Evolutionary conservation across 768 basidiomycete species (phyloP).

Genomic region (Leccinum variicolor): DNA sequence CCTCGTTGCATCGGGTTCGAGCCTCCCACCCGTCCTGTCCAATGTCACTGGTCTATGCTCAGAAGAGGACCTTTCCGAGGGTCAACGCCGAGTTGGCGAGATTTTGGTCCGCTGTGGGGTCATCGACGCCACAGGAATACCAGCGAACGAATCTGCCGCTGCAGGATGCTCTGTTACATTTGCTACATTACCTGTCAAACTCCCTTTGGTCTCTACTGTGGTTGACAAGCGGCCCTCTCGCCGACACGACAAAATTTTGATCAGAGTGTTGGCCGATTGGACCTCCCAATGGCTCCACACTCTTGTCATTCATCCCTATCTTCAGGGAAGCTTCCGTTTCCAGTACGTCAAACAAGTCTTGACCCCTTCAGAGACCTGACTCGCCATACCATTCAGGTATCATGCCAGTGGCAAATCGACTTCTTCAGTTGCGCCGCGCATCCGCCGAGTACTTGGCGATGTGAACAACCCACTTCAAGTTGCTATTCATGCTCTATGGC

Average conservation of each 20-base stretch:
- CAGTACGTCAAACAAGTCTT: conserved; percentile 15
- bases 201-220: neutral
- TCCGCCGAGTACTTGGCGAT: conserved; percentile 18
- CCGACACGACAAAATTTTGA: conserved; percentile 4
- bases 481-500: conserved; percentile 31
- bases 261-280: conserved; percentile 22
- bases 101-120: conserved; percentile 21
- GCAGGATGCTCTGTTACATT: neutral
- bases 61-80: conserved; percentile 12
- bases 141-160: neutral
- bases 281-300: conserved; percentile 24
- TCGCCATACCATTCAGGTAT: conserved; percentile 13
- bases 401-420: conserved; percentile 1
- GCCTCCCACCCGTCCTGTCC: neutral
- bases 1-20: conserved; percentile 5
- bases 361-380: neutral
- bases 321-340: conserved; percentile 14
- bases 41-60: neutral
- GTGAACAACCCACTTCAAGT: conserved; percentile 29
- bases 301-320: conserved; percentile 23
- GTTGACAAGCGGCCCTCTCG: neutral
- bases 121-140: conserved; percentile 4
- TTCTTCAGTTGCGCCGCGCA: conserved; percentile 14
- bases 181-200: neutral
- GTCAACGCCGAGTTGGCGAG: conserved; percentile 16